Conservation (phyloP, 2,329 filamentous ascomycete genomes). For the Phaeophleospora eucalypticola region DNA sequence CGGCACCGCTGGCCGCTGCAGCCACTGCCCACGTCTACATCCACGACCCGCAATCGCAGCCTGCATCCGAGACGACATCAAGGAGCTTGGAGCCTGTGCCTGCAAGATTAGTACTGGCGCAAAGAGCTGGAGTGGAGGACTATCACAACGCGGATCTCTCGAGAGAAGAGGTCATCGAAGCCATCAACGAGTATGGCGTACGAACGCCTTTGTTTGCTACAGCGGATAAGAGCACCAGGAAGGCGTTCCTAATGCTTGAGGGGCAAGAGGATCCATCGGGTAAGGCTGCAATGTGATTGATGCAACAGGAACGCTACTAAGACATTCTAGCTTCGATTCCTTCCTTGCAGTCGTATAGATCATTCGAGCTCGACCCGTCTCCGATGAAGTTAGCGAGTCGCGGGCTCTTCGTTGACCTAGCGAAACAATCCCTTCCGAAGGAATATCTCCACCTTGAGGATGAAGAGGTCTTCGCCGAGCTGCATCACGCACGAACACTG, state of each 20-base stretch:
- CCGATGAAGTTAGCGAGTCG: slow-evolving; percentile 22
- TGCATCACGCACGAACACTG: slow-evolving; percentile 5
- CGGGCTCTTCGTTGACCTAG: slow-evolving; percentile 30
- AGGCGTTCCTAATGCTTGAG: slow-evolving; percentile 28
- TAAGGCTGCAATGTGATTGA: slow-evolving; percentile 4
- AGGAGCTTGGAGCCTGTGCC: slow-evolving; percentile 39
- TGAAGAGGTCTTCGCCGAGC: slow-evolving; percentile 6
- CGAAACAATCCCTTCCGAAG: slow-evolving; percentile 22
- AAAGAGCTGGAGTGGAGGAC: slow-evolving; percentile 47
- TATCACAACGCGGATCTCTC: slow-evolving; percentile 43
- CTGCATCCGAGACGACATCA: slow-evolving; percentile 28
- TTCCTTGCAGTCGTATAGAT: slow-evolving; percentile 16
- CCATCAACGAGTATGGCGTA: slow-evolving; percentile 46
- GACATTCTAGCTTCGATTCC: slow-evolving; percentile 4
- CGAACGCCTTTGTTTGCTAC: slow-evolving; percentile 39
- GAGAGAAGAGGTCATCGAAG: slow-evolving; percentile 39
- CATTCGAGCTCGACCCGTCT: slow-evolving; percentile 26
- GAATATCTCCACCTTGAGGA: slow-evolving; percentile 11
- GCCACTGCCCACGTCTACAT: slow-evolving; percentile 36
- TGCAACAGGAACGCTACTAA: slow-evolving; percentile 1
- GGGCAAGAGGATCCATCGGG: slow-evolving; percentile 18
- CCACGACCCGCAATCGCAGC: slow-evolving; percentile 30
- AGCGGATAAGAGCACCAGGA: slow-evolving; percentile 10
- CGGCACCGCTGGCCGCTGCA: slow-evolving; percentile 24
- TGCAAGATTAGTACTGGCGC: slow-evolving; percentile 49